Base-by-base conservation (phyloP, 441 rosid species). In the Adansonia grandidieri region DNA sequence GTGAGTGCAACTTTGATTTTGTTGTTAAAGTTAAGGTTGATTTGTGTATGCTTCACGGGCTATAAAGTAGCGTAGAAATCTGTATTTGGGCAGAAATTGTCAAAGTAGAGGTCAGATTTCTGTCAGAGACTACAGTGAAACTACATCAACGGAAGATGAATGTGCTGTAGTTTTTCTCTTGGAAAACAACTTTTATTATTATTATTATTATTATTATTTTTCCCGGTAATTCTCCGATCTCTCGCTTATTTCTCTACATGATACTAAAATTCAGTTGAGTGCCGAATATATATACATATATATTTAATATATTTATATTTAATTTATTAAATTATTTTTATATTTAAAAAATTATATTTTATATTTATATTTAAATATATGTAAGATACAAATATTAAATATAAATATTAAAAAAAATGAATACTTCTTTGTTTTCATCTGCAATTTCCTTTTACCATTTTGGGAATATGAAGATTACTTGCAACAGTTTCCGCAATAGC, bases 121-220 rank as follows among this genome's bases (percentile, higher is more conserved):
- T 54, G 84, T 85, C 85, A 87, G 85, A 48, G 80, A 24, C 28
- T 24, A 24, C 53, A 80, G 78, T 67, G 83, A 83, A 84, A 79
- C 87, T 77, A 81, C 76, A 2, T 66, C 73, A 79, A 79, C 78
- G 81, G 76, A 77, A n/a, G 78, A 77, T 56, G 85, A 77, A 42
- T 82, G 75, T 58, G 79, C 83, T 82, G 83, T 72, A 83, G 78
- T 45, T 84, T 74, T 80, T 79, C 80, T 72, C 80, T 67, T 78
- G 71, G 75, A 79, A 79, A 75, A 74, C 70, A 64, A 77, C 78
- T 32, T 2, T n/a, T n/a, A n/a, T n/a, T n/a, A n/a, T n/a, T n/a
- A n/a, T n/a, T n/a, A n/a, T 40, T 64, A 24, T 24, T 24, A 24
- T 24, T 24, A 24, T 75, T 42, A 3, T 9, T 61, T 9, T 4